Evolutionary conservation across 176 grass and related monocot genomes (phyloP).

Genomic region (Rhynchospora breviuscula): DNA sequence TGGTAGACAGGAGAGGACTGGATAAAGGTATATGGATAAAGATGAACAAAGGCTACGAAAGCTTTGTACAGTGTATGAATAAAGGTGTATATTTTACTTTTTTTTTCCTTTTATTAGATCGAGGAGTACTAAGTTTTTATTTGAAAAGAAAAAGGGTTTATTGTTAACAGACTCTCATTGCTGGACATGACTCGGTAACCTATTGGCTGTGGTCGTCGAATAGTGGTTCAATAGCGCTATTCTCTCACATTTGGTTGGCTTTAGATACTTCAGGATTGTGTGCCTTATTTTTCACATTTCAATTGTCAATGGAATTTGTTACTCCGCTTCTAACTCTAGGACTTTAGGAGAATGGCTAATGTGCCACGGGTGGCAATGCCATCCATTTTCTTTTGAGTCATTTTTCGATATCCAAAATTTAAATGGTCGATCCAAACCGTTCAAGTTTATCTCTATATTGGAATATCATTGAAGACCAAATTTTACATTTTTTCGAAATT

Average conservation of each 20-base stretch:
- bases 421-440: no score
- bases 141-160: neutral
- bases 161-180: no score
- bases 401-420: no score
- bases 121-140: neutral
- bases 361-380: no score
- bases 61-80: constrained; percentile 73
- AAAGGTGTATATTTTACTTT: constrained; percentile 43
- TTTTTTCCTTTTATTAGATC: neutral
- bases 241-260: neutral
- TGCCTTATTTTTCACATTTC: neutral
- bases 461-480: no score
- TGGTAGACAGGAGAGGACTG: constrained; percentile 68
- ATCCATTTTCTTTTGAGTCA: no score
- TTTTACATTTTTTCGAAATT: no score
- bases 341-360: neutral
- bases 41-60: constrained; percentile 58
- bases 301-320: neutral
- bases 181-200: neutral
- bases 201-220: neutral
- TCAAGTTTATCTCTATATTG: no score
- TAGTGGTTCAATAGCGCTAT: neutral
- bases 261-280: neutral
- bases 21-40: no score
- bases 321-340: neutral